Evolutionary conservation across 2,329 filamentous ascomycete genomes (phyloP).

Genomic region (Bipolaris victoriae): DNA sequence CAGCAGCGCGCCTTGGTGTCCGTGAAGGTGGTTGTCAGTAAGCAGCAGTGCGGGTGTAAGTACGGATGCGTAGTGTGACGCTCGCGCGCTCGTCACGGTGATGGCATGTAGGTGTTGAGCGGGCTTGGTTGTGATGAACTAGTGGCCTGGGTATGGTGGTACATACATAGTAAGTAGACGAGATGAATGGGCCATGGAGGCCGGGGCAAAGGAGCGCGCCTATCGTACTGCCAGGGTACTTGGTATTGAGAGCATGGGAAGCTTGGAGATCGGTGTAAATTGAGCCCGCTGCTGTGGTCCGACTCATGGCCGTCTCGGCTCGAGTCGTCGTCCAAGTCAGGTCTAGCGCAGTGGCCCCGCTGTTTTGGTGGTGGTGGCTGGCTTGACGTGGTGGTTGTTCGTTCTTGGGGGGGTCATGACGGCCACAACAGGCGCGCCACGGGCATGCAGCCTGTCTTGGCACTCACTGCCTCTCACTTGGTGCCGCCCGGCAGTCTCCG

Average conservation of each 20-base stretch:
- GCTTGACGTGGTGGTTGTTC: neutral
- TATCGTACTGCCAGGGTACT: neutral
- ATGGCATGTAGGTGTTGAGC: neutral
- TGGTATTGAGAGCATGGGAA: neutral
- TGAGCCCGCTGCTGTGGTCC: conserved; percentile 4
- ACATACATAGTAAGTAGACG: neutral
- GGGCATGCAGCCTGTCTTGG: conserved; percentile 4
- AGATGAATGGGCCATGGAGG: neutral
- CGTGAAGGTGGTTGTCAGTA: neutral
- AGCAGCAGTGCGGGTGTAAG: neutral
- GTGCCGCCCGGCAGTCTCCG: conserved; percentile 4
- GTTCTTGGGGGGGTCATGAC: neutral
- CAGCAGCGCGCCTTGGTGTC: neutral
- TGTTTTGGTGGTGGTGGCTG: conserved; percentile 2
- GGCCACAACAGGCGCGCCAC: neutral
- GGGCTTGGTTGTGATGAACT: neutral
- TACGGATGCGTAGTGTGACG: no score
- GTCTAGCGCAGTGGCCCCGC: neutral
- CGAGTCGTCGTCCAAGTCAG: neutral
- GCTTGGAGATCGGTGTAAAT: conserved; percentile 1
- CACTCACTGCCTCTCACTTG: conserved; percentile 6
- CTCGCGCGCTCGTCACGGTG: neutral
- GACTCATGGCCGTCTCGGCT: conserved; percentile 2
- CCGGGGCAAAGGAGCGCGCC: neutral
- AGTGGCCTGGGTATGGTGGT: neutral